A percentile compares a stretch with the other conserved stretches of the same genome.
These are phyloP conservation scores for Rosa multiflora DNA, from an alignment of 306 rosid genomes.

Conservation along the genomic window DNA sequence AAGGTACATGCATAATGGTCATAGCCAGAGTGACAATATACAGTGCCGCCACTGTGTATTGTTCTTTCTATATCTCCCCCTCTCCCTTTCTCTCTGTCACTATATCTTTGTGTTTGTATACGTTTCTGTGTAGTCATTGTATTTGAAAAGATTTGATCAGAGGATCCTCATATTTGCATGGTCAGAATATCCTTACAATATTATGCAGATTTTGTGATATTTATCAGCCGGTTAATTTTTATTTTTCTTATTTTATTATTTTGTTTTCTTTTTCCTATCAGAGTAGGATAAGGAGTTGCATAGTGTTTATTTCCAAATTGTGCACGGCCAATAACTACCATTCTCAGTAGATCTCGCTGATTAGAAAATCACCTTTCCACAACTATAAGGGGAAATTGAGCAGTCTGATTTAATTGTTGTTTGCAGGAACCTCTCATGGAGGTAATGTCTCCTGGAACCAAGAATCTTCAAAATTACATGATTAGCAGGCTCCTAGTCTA, in stretches of 20 bases:
- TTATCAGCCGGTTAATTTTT: neutral
- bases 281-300: neutral
- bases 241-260: neutral
- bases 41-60: neutral
- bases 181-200: neutral
- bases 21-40: neutral
- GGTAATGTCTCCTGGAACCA: constrained; percentile 92
- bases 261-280: neutral
- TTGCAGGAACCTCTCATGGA: constrained; percentile 97
- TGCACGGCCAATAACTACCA: too few species aligned
- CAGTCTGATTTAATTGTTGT: constrained; percentile 19
- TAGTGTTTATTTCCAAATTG: neutral
- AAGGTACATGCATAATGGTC: neutral
- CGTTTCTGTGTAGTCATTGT: neutral
- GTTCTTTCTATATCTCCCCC: too few species aligned
- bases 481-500: constrained; percentile 78
- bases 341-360: neutral
- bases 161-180: neutral
- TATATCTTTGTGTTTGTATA: neutral
- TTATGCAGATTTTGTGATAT: neutral
- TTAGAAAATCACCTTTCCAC: neutral
- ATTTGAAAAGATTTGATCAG: neutral
- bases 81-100: neutral
- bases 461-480: constrained; percentile 88
- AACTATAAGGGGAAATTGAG: constrained; percentile 10